Base-by-base conservation (phyloP, 768 basidiomycete genomes). In the Xanthoconium purpureum region DNA sequence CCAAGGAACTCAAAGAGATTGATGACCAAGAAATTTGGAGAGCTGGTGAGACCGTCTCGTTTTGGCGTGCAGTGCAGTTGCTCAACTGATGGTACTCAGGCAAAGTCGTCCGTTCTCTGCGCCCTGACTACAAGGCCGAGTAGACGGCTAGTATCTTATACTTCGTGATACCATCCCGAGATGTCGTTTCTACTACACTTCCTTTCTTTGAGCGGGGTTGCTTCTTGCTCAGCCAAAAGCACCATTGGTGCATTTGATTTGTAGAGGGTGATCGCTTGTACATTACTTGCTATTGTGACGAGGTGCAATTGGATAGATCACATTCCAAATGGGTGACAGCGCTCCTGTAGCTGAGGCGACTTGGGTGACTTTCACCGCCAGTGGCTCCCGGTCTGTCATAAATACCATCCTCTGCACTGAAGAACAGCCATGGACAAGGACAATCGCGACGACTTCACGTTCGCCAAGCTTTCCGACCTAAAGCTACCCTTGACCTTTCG, bases 11-110 rank as follows among this genome's bases (percentile, higher is more conserved):
- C 57, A 87, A 84, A 69, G 93, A 91, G 74, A 98, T 99, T 68
- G 87, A 98, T 77, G 85, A 93, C 75, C 96, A 98, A 77, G 96
- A 98, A 80, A 98, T 98, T 74, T 98, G 96, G 96, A 80, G 93
- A 58, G 95, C 96, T 61, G 94, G 88, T 84, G 70, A 57, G 82
- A 74, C 14, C 20, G 44, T 39, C 13, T 63, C 8, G 4, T 45
- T 29, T 49, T 20, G 28, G 15, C 8, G 8, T n/a, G 6, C 24
- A 5, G 12, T 56, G 24, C 48, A 37, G 30, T 52, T 4, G n/a
- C 58, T 68, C 20, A 68, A 0, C 18, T 29, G 20, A 30, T 28
- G 24, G 37, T 44, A 2, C 49, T 17, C 39, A 82, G 88, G 94
- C 77, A 94, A 96, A 81, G 84, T 84, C 57, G 95, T 98, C 51